These are phyloP conservation scores for Moesziomyces aphidis DNA, from an alignment of 1,284 basidiomycete species.

Conservation along the genomic window DNA sequence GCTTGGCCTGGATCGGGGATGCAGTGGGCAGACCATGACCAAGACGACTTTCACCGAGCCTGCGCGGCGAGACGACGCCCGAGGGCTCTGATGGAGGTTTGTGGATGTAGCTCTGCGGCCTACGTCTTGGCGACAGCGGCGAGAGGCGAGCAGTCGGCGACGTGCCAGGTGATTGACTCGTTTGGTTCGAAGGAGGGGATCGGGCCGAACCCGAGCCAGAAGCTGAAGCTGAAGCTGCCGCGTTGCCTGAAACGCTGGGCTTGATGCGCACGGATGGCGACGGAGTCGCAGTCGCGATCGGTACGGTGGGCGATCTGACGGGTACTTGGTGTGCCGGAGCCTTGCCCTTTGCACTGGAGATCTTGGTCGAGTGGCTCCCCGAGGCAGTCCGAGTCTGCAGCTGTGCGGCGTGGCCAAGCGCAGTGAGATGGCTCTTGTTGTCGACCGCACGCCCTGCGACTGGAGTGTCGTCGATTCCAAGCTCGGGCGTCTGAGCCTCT, in stretches of 20 bases:
- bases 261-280: neutral
- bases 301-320: slow-evolving; percentile 13
- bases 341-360: slow-evolving; percentile 11
- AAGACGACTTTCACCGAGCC: slow-evolving; percentile 17
- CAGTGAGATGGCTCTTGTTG: slow-evolving; percentile 36
- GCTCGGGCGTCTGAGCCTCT: slow-evolving; percentile 28
- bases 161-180: neutral
- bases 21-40: slow-evolving; percentile 22
- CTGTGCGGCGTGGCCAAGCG: slow-evolving; percentile 40
- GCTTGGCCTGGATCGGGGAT: slow-evolving; percentile 17
- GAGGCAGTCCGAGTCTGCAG: slow-evolving; percentile 22
- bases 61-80: slow-evolving; percentile 19
- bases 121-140: slow-evolving; percentile 15
- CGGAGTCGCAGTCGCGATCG: slow-evolving; percentile 3
- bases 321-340: slow-evolving; percentile 1
- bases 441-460: slow-evolving; percentile 21
- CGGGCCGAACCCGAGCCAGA: neutral
- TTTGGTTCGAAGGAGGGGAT: slow-evolving; percentile 1
- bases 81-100: slow-evolving; percentile 26
- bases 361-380: neutral
- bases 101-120: slow-evolving; percentile 35
- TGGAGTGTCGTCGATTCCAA: slow-evolving; percentile 34
- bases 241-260: neutral
- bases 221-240: slow-evolving; percentile 3
- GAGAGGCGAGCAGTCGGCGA: slow-evolving; percentile 6